Percentiles rank a stretch among this genome's conserved stretches.
phyloP scores from a whole-genome alignment of 495 filamentous ascomycete genomes.

The Neurospora sp. region DNA sequence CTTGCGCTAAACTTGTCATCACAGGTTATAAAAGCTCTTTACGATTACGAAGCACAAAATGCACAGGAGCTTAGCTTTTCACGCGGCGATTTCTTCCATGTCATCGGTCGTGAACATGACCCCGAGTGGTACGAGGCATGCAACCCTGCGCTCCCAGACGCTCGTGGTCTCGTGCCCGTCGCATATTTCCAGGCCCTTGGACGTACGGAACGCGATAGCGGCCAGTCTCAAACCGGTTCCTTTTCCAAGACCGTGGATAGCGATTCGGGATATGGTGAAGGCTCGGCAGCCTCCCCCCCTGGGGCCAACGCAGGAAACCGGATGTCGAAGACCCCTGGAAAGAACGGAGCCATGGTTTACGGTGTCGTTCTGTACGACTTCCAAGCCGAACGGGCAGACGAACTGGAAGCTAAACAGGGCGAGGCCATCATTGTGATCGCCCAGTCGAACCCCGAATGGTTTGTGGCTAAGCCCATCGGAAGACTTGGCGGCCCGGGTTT shows the following conservation, averaged over 20 bases:
- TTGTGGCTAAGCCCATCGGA: constrained; percentile 96
- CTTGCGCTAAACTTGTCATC: constrained; percentile 17
- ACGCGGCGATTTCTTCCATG: constrained; percentile 96
- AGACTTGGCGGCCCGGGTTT: constrained; percentile 86
- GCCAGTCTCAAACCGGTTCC: constrained; percentile 55
- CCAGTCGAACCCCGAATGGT: constrained; percentile 99
- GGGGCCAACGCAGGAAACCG: constrained; percentile 29
- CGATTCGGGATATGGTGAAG: constrained; percentile 77
- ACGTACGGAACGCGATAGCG: constrained; percentile 81
- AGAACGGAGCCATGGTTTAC: constrained; percentile 83
- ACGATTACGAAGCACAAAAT: constrained; percentile 74
- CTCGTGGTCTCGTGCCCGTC: constrained; percentile 86
- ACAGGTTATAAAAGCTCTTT: constrained; percentile 93
- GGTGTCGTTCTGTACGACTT: constrained; percentile 97
- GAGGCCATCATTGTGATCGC: constrained; percentile 98
- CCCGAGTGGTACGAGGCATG: constrained; percentile 96
- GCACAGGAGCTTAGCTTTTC: constrained; percentile 80
- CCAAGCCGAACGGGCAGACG: constrained; percentile 85
- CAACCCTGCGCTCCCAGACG: constrained; percentile 82
- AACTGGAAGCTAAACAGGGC: constrained; percentile 87
- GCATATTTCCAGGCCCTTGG: constrained; percentile 85
- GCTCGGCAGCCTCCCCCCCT: constrained; percentile 24
- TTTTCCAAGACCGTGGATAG: constrained; percentile 39
- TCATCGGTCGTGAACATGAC: constrained; percentile 93
- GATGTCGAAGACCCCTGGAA: constrained; percentile 45